Base-by-base conservation (phyloP, 78 protist species). In the Isochrysis galbana region DNA sequence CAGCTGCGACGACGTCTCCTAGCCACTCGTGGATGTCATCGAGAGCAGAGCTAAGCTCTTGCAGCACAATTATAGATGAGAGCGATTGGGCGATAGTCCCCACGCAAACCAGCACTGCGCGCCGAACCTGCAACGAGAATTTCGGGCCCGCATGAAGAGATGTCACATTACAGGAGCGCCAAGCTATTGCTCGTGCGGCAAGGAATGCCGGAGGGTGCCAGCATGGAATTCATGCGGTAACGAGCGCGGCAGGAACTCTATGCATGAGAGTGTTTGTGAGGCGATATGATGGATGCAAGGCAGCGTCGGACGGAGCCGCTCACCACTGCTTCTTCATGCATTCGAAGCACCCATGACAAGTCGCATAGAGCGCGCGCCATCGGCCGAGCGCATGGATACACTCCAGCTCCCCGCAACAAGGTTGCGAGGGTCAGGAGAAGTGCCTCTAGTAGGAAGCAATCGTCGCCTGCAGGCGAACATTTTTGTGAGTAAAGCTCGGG, bases 361-460 rank as follows among this genome's bases (percentile, higher is more conserved):
- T 36, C 84, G 47, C 14, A 77, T 2, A 72, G 82, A 14, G 82
- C 82, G 82, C 82, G 82, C 46, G 5, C 10, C 84, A 77, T 77
- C 19, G 47, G 47, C 32, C 84, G 44, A 17, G 84, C 84, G 46
- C 84, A 77, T 23, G 84, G 84, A 46, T 77, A 77, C 34, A 29
- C 47, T 1, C 47, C 84, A 0, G 23, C 84, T 41, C 84, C 84
- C 5, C 84, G 84, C 29, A 77, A 29, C 2, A 77, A 32, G 47
- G 84, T 46, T 25, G 84, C 84, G 47, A 77, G 84, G 32, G 84
- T 77, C 46, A 21, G 44, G 32, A 77, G 46, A 19, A 77, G 84
- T 23, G 46, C 84, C 46, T 77, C 84, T 23, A 77, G 84, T 46
- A 77, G 22, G 84, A 77, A 77, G 47, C 47, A 77, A 29, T 77